Conservation (phyloP, 345 rosid genomes). For the Eutrema heterophyllum region DNA sequence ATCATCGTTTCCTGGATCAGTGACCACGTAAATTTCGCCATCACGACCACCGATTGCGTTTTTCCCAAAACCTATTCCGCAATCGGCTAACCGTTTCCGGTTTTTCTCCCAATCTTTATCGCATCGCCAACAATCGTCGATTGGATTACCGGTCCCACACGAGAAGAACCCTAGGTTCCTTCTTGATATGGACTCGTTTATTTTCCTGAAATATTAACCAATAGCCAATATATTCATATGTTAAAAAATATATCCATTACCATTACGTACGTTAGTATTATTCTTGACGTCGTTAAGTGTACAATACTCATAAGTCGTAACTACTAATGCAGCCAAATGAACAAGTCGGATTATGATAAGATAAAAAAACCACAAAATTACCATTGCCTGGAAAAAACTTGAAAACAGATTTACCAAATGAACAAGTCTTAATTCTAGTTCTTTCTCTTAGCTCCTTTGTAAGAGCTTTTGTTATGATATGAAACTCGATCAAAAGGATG, state of each 20-base stretch:
- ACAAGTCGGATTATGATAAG: neutral
- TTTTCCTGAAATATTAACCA: slow-evolving; percentile 36
- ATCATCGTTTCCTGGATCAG: slow-evolving; percentile 53
- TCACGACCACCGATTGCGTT: slow-evolving; percentile 71
- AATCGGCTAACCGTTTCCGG: slow-evolving; percentile 62
- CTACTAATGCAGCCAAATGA: slow-evolving; percentile 3
- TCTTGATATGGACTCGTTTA: slow-evolving; percentile 52
- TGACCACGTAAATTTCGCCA: slow-evolving; percentile 62
- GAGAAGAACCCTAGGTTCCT: slow-evolving; percentile 64
- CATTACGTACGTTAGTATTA: neutral
- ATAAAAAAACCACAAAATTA: neutral
- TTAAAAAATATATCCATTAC: no score
- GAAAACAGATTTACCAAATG: no score
- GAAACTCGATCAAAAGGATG: no score
- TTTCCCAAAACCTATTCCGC: slow-evolving; percentile 79
- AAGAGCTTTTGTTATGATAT: no score
- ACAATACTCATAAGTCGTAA: neutral
- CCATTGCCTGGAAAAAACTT: neutral
- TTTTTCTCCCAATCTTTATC: slow-evolving; percentile 73
- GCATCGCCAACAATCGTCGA: slow-evolving; percentile 85
- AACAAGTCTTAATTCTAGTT: no score
- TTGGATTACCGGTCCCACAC: slow-evolving; percentile 72
- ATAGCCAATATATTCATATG: neutral
- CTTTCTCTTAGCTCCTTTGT: no score
- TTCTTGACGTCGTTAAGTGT: neutral